These are phyloP conservation scores for Solanum arcanum DNA, from an alignment of 257 asterid genomes.

Conservation along the genomic window DNA sequence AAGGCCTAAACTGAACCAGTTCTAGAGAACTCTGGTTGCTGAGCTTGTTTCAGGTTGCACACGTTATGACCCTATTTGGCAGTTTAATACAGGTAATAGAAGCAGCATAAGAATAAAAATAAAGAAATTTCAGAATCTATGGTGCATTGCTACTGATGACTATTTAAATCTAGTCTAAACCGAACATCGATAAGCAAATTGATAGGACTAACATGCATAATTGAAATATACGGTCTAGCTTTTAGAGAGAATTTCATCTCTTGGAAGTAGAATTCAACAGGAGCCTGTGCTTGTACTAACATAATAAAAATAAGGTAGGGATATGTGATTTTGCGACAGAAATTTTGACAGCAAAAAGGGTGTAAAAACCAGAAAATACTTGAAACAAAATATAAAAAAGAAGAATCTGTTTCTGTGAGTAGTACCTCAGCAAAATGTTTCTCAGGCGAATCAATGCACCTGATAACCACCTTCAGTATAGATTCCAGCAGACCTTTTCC, in stretches of 20 bases:
- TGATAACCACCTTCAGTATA: slow-evolving; percentile 41
- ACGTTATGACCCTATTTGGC: neutral
- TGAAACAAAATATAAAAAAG: neutral
- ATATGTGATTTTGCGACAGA: neutral
- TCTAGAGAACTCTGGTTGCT: neutral
- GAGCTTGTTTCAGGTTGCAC: neutral
- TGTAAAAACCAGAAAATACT: neutral
- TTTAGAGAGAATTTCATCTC: neutral
- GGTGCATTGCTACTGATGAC: neutral
- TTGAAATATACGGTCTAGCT: neutral
- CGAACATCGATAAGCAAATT: neutral
- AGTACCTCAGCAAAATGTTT: slow-evolving; percentile 82
- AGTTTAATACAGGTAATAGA: neutral
- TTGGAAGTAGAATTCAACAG: neutral
- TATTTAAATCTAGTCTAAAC: neutral
- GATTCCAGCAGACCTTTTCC: slow-evolving; percentile 50
- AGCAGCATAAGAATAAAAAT: neutral
- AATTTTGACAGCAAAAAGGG: neutral
- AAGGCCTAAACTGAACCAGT: neutral
- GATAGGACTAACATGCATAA: neutral
- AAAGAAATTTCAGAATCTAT: neutral
- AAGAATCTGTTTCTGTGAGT: neutral
- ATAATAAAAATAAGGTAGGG: neutral
- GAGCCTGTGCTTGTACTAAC: neutral
- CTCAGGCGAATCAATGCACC: slow-evolving; percentile 68